Base-by-base conservation (phyloP, 768 basidiomycete species). In the Gyrodon lividus region DNA sequence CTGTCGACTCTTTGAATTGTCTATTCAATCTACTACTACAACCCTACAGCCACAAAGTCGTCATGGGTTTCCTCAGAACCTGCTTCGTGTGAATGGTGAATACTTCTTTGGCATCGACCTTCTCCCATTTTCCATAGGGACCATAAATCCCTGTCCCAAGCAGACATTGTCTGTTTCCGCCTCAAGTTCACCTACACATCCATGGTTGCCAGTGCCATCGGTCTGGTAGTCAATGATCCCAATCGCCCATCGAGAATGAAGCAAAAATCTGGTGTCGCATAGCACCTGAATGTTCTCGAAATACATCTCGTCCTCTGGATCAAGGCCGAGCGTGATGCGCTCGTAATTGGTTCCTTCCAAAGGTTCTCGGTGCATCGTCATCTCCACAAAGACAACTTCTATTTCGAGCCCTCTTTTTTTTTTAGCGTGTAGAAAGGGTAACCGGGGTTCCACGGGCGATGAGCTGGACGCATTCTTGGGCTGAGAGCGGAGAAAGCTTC, bases 391-490 rank as follows among this genome's bases (percentile, higher is more conserved):
- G 17, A 65, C 51, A 6, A 64, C 55, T 22, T 57, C 43, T 26
- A 60, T 14, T n/a, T 62, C 48, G 4, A 60, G 39, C 17, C 62
- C 62, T 33, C 50, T 62, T 28, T 65, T 62, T 65, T 62, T n/a
- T 60, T 60, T 51, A 56, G 54, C 4, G 46, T 38, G 42, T 60
- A 65, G 41, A 62, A 64, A 12, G 60, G 60, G 26, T 55, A 50
- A 3, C 62, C 60, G 3, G 51, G 33, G 16, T 56, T 60, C 51
- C 44, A 52, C 1, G 50, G 54, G 35, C 53, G 61, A 37, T 52
- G 49, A 12, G 6, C 41, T 0, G 39, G 40, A 23, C 31, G 51
- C 13, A 10, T 7, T 23, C 17, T 16, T 7, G 55, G 33, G 19
- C 8, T 38, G 6, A 5, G 38, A 4, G 52, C 46, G 9, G 22